Percentiles rank a stretch among this genome's conserved stretches.
Conservation (phyloP, 768 basidiomycete genomes). For the Mycena belliarum region DNA sequence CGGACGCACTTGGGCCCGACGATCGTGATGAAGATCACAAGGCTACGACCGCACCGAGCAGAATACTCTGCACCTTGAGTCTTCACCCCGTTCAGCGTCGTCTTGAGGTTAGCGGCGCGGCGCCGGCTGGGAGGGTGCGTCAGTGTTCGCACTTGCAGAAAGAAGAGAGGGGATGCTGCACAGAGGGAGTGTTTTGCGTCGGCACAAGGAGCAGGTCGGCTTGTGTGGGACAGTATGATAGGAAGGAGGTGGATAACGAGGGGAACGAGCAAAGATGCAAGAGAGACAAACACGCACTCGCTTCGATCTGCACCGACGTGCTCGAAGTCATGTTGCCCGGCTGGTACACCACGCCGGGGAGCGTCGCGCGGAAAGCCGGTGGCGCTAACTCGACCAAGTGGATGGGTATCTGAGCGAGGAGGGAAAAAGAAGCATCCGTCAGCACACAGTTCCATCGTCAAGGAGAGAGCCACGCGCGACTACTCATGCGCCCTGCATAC, state of each 20-base stretch:
- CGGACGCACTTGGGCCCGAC: constrained; percentile 71
- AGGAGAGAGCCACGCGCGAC: constrained; percentile 41
- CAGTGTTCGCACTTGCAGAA: too few species aligned
- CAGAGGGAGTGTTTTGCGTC: too few species aligned
- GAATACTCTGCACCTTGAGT: constrained; percentile 83
- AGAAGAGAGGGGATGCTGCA: too few species aligned
- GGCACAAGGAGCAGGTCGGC: too few species aligned
- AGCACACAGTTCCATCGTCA: neutral
- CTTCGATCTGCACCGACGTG: constrained; percentile 62
- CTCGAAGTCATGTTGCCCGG: constrained; percentile 57
- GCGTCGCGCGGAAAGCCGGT: constrained; percentile 70
- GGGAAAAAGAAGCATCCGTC: neutral
- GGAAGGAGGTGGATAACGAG: neutral
- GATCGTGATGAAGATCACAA: constrained; percentile 72
- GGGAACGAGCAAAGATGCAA: constrained; percentile 25
- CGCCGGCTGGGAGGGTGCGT: too few species aligned
- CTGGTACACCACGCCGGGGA: constrained; percentile 69
- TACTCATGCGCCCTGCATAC: constrained; percentile 74
- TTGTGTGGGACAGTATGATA: constrained; percentile 20
- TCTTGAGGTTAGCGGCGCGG: constrained; percentile 54
- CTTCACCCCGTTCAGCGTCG: constrained; percentile 49
- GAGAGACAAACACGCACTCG: constrained; percentile 43
- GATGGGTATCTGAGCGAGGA: constrained; percentile 49
- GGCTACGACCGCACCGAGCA: constrained; percentile 79
- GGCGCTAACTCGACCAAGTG: constrained; percentile 68